Percentiles rank a stretch among this genome's conserved stretches.
Evolutionary conservation across 2,329 filamentous ascomycete genomes (phyloP).

Genomic region (Claviceps quebecensis): DNA sequence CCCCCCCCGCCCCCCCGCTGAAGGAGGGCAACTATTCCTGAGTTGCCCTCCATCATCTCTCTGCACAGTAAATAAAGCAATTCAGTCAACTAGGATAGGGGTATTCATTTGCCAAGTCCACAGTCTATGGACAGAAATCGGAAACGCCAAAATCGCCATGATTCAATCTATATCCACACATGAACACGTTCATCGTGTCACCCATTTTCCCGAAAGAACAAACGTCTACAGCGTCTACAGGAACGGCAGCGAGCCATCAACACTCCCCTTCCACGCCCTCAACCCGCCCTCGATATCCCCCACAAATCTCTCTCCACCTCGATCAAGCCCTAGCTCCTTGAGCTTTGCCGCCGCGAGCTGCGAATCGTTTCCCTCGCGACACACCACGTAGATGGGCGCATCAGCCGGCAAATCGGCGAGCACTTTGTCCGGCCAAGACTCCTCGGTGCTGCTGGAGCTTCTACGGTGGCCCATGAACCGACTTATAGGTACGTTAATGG

Average conservation of each 20-base stretch:
- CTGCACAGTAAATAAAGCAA: too few species aligned
- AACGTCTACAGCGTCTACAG: slow-evolving; percentile 17
- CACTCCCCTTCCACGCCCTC: slow-evolving; percentile 54
- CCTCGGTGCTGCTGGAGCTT: slow-evolving; percentile 12
- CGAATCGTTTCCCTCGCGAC: slow-evolving; percentile 65
- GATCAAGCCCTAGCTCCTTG: slow-evolving; percentile 43
- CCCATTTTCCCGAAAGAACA: background rate
- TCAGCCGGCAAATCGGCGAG: slow-evolving; percentile 23
- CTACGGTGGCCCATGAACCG: slow-evolving; percentile 40
- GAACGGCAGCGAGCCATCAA: slow-evolving; percentile 46
- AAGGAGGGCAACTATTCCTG: too few species aligned
- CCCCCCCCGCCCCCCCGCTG: too few species aligned
- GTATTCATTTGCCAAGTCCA: too few species aligned
- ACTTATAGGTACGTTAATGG: slow-evolving; percentile 51
- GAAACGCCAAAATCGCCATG: too few species aligned
- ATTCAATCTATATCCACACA: too few species aligned
- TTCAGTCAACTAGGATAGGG: too few species aligned
- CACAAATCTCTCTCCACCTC: slow-evolving; percentile 41
- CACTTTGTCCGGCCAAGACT: slow-evolving; percentile 20
- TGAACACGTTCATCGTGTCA: too few species aligned
- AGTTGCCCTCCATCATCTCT: too few species aligned
- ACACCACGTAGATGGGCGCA: slow-evolving; percentile 55
- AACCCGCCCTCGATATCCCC: slow-evolving; percentile 61
- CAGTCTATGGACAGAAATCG: too few species aligned
- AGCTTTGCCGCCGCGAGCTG: slow-evolving; percentile 54